Conservation (phyloP, 1,139 yeast genomes). For the Yamadazyma atmosphaerica region DNA sequence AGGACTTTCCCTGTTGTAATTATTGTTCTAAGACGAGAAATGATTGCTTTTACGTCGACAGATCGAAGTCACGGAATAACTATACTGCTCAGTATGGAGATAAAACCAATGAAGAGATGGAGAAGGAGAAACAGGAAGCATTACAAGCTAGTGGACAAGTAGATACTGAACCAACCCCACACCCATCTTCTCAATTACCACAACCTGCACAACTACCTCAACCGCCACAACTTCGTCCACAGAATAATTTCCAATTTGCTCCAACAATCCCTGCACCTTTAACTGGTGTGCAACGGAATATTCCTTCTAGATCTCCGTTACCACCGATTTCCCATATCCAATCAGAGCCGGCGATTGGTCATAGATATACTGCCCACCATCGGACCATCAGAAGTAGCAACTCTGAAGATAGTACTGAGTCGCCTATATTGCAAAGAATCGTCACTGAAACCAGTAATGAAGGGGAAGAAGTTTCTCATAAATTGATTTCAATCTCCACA, state of each 20-base stretch:
- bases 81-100: slow-evolving; percentile 1
- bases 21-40: slow-evolving; percentile 37
- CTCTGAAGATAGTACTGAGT: background rate
- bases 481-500: slow-evolving; percentile 23
- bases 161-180: background rate
- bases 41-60: slow-evolving; percentile 36
- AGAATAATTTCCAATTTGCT: background rate
- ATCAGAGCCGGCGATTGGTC: background rate
- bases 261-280: background rate
- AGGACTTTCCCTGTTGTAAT: slow-evolving; percentile 38
- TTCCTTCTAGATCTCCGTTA: too few relatives aligned
- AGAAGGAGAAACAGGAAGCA: background rate
- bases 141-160: background rate
- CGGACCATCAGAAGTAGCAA: too few relatives aligned
- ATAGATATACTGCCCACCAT: slow-evolving; percentile 1
- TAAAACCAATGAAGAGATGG: slow-evolving; percentile 1
- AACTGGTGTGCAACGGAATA: too few relatives aligned
- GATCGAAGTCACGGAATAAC: slow-evolving; percentile 1
- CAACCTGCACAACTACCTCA: background rate
- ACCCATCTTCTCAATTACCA: background rate
- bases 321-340: background rate
- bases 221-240: background rate
- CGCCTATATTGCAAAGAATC: slow-evolving; percentile 2
- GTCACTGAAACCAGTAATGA: slow-evolving; percentile 1
- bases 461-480: slow-evolving; percentile 10